Percentiles rank a stretch among this genome's conserved stretches.
phyloP scores from a whole-genome alignment of 768 basidiomycete genomes.

The Mycena vulgaris region DNA sequence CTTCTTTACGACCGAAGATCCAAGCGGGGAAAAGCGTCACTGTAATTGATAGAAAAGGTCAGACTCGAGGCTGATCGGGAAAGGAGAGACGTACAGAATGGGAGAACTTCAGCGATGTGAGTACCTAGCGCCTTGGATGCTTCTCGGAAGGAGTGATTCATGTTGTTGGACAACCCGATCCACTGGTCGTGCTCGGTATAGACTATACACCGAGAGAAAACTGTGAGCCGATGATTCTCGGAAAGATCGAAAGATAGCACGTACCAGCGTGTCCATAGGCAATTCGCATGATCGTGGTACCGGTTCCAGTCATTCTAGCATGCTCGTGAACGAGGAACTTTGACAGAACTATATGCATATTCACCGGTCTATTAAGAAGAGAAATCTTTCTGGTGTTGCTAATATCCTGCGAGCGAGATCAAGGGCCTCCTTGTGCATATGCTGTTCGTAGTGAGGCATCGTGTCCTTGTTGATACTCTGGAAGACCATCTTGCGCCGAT shows the following conservation, averaged over 20 bases:
- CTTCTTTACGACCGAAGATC: slow-evolving; percentile 17
- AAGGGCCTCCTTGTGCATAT: slow-evolving; percentile 17
- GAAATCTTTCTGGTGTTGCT: slow-evolving; percentile 18
- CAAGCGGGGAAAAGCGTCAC: slow-evolving; percentile 19
- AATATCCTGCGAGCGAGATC: slow-evolving; percentile 17
- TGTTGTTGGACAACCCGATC: slow-evolving; percentile 11
- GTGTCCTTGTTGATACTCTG: slow-evolving; percentile 17
- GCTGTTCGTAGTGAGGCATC: slow-evolving; percentile 12
- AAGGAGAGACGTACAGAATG: slow-evolving; percentile 15
- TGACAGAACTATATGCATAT: slow-evolving; percentile 8
- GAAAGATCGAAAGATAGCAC: slow-evolving; percentile 12
- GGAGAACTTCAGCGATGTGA: slow-evolving; percentile 17
- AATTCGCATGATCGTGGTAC: slow-evolving; percentile 18
- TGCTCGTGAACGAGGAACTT: slow-evolving; percentile 8
- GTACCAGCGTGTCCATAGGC: slow-evolving; percentile 16
- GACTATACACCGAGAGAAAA: slow-evolving; percentile 9
- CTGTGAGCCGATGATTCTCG: slow-evolving; percentile 4
- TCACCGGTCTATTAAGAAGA: slow-evolving; percentile 18
- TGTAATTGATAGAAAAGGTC: slow-evolving; percentile 10
- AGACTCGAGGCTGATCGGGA: slow-evolving; percentile 6
- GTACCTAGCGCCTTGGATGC: slow-evolving; percentile 17
- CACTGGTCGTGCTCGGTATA: slow-evolving; percentile 9
- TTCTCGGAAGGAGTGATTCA: slow-evolving; percentile 16
- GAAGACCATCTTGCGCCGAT: slow-evolving; percentile 13
- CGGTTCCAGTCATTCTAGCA: slow-evolving; percentile 14